Evolutionary conservation across 2,329 filamentous ascomycete genomes (phyloP), one percentile per base, ranked within the genome.

Genomic region (Cordyceps cateniannulata): DNA sequence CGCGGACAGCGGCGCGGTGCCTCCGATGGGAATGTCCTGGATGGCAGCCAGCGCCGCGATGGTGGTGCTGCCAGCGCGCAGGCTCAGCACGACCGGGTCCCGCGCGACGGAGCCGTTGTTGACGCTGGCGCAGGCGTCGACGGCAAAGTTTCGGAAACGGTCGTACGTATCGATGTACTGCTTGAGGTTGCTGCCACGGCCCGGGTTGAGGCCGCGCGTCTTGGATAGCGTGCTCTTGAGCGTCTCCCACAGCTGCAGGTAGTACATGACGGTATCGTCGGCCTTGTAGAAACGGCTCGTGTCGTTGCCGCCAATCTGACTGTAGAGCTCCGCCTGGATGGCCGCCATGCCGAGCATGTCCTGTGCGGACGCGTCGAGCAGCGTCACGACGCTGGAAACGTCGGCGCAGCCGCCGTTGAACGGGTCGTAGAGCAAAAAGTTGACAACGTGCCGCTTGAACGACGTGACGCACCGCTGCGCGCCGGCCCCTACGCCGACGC

Each of bases 401-500:
- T 72, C 69, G 0, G 72, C 72, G 53, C 74, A 76, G 0, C 69
- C 67, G 4, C 71, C 73, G 8, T 66, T 72, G 29, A 76, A 72
- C 0, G 73, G 71, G 32, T 75, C 73, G 1, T 64, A 68, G 7
- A 69, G 66, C 35, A 76, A 66, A 14, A 74, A 70, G 45, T 75
- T 68, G 16, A 72, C 59, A 1, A 75, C 63, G 27, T 69, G 67
- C 45, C 69, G 66, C 55, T 70, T 66, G 29, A 76, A 68, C 0
- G 73, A 68, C 20, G 64, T 61, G 52, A 73, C 68, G 57, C 74
- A 76, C 22, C 62, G 65, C 53, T 67, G 60, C 0, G 66, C 67
- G 0, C 65, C 65, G 1, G 73, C 73, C n/a, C n/a, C n/a, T 9
- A 12, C 10, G 14, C 32, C 32, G 32, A 35, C 32, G 12, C 67